Evolutionary conservation across 2,329 filamentous ascomycete genomes (phyloP), one percentile per base, ranked within the genome.

Genomic region (Pseudofabraea citricarpa): DNA sequence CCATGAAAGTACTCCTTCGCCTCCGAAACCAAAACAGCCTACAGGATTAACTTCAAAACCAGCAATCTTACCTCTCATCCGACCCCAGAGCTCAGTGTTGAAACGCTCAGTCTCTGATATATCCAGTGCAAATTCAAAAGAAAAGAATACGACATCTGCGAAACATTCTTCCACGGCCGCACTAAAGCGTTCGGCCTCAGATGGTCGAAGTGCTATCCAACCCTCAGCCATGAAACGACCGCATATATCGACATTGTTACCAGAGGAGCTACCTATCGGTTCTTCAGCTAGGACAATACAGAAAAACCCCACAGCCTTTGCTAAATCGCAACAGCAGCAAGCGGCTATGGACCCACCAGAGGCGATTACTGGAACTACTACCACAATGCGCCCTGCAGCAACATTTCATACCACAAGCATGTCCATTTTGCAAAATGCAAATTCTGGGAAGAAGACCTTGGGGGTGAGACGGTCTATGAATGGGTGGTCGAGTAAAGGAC

Each of bases 391-490:
- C 18, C 49, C 55, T 5, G 44, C 54, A 15, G 38, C 35, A 20
- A 53, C 52, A 9, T 48, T 53, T 22, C 54, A 58, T 44, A 48
- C 46, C 4, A 60, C 56, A 1, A 60, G 48, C 21, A 49, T 56
- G n/a, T 32, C 46, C 13, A 49, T 49, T n/a, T 23, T 50, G 13
- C 49, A 53, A 16, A 19, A 26, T 33, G 23, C 44, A 1, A 38
- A 23, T 32, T 24, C 45, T 24, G 62, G 58, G 38, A 66, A 66
- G 49, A 71, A 62, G 53, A 75, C 72, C n/a, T 49, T 77, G 43
- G 75, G 75, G 2, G 64, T 73, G 46, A 64, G 69, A 45, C 60
- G 70, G 41, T 71, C 65, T 41, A 67, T 77, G 63, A 66, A 73
- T 48, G 70, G 70, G 2, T 77, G 74, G 74, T 46, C 45, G 22